Evolutionary conservation across 179 eudicot genomes (phyloP).

Genomic region (Heliamphora ciliata): DNA sequence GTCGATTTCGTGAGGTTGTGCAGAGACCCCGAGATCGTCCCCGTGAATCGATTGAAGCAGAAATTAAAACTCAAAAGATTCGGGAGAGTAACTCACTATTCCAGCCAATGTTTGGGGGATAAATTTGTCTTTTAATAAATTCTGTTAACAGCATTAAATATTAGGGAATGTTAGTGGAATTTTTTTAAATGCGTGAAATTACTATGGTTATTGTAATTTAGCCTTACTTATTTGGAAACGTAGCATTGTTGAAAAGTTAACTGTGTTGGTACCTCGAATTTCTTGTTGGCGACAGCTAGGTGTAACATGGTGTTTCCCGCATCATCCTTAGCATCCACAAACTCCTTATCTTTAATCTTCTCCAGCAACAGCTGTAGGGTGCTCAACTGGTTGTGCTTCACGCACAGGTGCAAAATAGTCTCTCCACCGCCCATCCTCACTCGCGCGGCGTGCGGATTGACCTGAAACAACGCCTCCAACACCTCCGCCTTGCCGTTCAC

Average conservation of each 20-base stretch:
- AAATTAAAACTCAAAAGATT: conserved; percentile 38
- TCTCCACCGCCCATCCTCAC: neutral
- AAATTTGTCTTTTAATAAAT: too few species aligned
- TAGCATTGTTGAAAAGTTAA: too few species aligned
- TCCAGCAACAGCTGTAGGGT: neutral
- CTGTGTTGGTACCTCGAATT: neutral
- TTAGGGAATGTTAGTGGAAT: too few species aligned
- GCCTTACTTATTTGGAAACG: too few species aligned
- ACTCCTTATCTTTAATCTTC: neutral
- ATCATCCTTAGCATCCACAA: neutral
- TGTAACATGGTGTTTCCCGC: conserved; percentile 16
- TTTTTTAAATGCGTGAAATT: too few species aligned
- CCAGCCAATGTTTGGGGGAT: too few species aligned
- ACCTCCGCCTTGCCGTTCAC: neutral
- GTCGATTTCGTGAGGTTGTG: conserved; percentile 44
- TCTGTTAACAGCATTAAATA: too few species aligned
- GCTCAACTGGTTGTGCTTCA: neutral
- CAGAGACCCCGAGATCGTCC: conserved; percentile 50
- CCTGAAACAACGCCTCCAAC: neutral
- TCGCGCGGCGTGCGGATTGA: conserved; percentile 8
- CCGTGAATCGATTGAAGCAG: conserved; percentile 48
- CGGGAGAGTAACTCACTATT: conserved; percentile 33
- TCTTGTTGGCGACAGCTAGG: neutral
- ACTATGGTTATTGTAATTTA: too few species aligned
- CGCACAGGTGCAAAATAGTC: neutral